Conservation (phyloP, 805 yeast genomes). For the Helenozyma rhizophorensis region DNA sequence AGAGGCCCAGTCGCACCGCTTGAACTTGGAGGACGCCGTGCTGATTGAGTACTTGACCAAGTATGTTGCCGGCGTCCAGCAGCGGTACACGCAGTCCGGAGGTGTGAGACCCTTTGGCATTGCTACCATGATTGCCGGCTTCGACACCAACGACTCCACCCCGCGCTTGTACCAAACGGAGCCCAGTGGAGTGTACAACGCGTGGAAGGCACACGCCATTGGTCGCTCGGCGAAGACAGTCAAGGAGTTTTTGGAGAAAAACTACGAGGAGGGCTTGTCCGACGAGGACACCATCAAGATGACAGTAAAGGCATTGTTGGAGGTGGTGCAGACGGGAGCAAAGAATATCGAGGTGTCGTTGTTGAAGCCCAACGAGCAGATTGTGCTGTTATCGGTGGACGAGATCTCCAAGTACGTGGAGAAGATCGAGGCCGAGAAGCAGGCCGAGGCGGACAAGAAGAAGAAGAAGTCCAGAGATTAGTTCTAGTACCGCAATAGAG, state of each 20-base stretch:
- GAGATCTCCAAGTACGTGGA: constrained; percentile 72
- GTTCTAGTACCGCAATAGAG: too few relatives aligned
- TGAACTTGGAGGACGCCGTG: constrained; percentile 93
- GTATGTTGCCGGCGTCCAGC: constrained; percentile 97
- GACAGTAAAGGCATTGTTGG: constrained; percentile 81
- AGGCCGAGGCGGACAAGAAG: constrained; percentile 73
- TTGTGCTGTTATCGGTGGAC: constrained; percentile 60
- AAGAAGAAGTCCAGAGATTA: constrained; percentile 29
- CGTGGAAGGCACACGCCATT: constrained; percentile 97
- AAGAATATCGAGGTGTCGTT: constrained; percentile 92
- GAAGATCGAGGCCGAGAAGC: constrained; percentile 84
- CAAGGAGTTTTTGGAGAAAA: constrained; percentile 90
- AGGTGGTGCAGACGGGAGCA: constrained; percentile 97
- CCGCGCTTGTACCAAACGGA: constrained; percentile 93
- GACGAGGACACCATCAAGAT: constrained; percentile 73
- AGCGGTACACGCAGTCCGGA: constrained; percentile 94
- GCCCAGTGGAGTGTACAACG: constrained; percentile 94
- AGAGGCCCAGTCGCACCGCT: constrained; percentile 91
- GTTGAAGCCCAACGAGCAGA: constrained; percentile 63
- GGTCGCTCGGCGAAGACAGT: constrained; percentile 95
- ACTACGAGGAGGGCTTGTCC: constrained; percentile 59
- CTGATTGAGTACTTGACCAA: constrained; percentile 87
- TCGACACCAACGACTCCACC: constrained; percentile 75
- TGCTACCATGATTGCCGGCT: constrained; percentile 92
- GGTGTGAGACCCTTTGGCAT: constrained; percentile 99